Conservation (phyloP, 1,139 yeast species). For the Protomyces inouyei region DNA sequence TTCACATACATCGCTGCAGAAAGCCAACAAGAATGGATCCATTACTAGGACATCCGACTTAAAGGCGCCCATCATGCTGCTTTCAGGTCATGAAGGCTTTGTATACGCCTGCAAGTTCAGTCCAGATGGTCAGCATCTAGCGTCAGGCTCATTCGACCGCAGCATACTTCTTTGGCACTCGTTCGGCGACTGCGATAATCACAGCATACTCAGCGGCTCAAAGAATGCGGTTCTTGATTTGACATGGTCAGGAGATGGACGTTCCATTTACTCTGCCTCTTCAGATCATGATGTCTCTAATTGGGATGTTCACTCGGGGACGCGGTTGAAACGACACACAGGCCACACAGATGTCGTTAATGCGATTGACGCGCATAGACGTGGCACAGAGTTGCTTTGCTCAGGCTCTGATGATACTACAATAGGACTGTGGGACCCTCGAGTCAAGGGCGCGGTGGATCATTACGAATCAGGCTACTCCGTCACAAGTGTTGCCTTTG, state of each 20-base stretch:
- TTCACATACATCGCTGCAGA: background rate
- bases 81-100: constrained; percentile 36
- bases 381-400: constrained; percentile 42
- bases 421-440: constrained; percentile 58
- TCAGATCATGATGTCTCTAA: constrained; percentile 50
- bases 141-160: constrained; percentile 40
- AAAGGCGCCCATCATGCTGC: constrained; percentile 34
- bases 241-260: constrained; percentile 46
- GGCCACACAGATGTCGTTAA: constrained; percentile 58
- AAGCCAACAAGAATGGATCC: background rate
- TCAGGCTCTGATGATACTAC: constrained; percentile 67
- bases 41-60: constrained; percentile 32
- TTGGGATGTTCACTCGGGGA: constrained; percentile 57
- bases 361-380: constrained; percentile 44
- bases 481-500: constrained; percentile 50
- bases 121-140: constrained; percentile 38
- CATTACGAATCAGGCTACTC: constrained; percentile 52
- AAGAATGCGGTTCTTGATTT: constrained; percentile 50
- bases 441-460: constrained; percentile 47
- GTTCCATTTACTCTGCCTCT: constrained; percentile 44
- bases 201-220: constrained; percentile 48
- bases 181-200: constrained; percentile 40
- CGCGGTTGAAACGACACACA: constrained; percentile 50
- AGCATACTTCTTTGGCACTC: constrained; percentile 46
- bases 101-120: constrained; percentile 39